These are phyloP conservation scores for Saccharomyces uvarum DNA, from an alignment of 1,139 yeast species.

Conservation along the genomic window DNA sequence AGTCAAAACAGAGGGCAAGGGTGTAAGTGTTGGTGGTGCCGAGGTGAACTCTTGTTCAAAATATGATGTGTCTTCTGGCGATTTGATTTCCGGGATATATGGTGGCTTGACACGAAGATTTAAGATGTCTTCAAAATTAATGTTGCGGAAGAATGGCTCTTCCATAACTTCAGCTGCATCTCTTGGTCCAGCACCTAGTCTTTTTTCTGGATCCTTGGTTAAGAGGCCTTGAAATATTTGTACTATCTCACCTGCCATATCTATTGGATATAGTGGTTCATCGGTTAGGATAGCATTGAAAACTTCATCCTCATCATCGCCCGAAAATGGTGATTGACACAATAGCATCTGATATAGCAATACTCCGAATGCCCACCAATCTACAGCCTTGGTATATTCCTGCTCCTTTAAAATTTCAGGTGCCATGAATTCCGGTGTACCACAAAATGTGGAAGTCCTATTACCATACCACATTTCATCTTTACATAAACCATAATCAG, in stretches of 20 bases:
- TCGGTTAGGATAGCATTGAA: constrained; percentile 96
- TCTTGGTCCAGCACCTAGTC: constrained; percentile 79
- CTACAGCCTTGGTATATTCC: constrained; percentile 87
- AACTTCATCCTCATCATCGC: constrained; percentile 97
- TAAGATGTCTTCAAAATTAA: constrained; percentile 81
- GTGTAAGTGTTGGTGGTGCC: constrained; percentile 91
- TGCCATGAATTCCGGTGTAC: constrained; percentile 99
- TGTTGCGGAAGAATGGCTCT: constrained; percentile 86
- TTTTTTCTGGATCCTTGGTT: constrained; percentile 75
- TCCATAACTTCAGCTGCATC: constrained; percentile 94
- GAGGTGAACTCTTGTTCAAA: constrained; percentile 93
- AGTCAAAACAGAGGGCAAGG: constrained; percentile 80
- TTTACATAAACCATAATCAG: constrained; percentile 94
- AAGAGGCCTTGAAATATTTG: constrained; percentile 83
- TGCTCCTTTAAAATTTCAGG: constrained; percentile 94
- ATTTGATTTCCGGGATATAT: constrained; percentile 66
- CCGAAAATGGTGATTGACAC: constrained; percentile 95
- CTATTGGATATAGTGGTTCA: constrained; percentile 95
- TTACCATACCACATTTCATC: constrained; percentile 90
- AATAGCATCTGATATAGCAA: constrained; percentile 89
- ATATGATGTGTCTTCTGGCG: constrained; percentile 86
- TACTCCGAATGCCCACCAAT: constrained; percentile 99
- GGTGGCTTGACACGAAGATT: constrained; percentile 76
- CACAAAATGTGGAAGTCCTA: constrained; percentile 93
- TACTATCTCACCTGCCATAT: constrained; percentile 96